Evolutionary conservation across 2,329 filamentous ascomycete species (phyloP), one percentile per base, ranked within the genome.

Genomic region (Botrytis squamosa): DNA sequence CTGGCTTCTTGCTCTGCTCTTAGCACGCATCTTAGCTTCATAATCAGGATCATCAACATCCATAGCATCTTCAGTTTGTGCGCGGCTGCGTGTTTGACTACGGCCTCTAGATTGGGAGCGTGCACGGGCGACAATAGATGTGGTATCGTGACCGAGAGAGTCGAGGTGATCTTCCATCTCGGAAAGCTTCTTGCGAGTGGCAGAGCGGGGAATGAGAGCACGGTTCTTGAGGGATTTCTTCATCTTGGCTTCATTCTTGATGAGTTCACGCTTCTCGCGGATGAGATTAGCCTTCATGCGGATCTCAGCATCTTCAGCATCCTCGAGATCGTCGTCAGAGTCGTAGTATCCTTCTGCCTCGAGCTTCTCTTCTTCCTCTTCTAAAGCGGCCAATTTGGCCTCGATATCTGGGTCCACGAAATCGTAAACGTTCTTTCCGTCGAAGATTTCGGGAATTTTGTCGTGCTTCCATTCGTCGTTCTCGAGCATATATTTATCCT

Each of bases 331-430:
- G 75, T 89, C 86, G 76, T 95, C 93, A 4, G 92, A 94, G 63
- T 98, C 93, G 84, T 99, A 99, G 87, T 92, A 97, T 74, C 96
- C 96, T 77, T 97, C 93, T 12, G 90, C 91, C 83, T 98, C 92
- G 22, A 98, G 89, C 79, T 92, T 92, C 85, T 97, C 95, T 83
- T 99, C 96, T 82, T 99, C 97, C 76, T 95, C 95, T 83, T 99
- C 96, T 49, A 99, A 88, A 73, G 94, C 94, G 70, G 92, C 91
- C 68, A 99, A 89, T 86, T 97, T 98, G 78, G 90, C 88, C 80
- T 97, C 96, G 81, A 99, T 99, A 73, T 99, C 97, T 1, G 95
- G 95, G 80, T 98, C 96, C 81, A 99, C 90, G 83, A 93, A 99
- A 84, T 99, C 96, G 85, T 95, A 96, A 74, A 99, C 93, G 83